phyloP scores from a whole-genome alignment of 2,329 filamentous ascomycete species.

The Penicillium rolfsii region DNA sequence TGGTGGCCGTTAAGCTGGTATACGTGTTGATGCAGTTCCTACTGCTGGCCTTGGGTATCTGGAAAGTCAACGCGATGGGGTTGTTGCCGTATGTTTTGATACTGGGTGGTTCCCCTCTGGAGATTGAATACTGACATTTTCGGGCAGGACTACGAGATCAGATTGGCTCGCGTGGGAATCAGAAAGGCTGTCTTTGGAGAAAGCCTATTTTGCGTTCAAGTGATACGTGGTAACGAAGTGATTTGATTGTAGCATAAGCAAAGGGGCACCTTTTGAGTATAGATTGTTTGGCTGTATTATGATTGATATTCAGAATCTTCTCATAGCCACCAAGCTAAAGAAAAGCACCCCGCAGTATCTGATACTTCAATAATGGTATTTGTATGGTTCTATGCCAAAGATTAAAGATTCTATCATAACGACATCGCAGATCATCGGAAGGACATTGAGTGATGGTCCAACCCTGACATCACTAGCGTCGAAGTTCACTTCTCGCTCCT shows the following conservation, averaged over 20 bases:
- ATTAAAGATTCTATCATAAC: constrained; percentile 3
- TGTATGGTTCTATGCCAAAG: background rate
- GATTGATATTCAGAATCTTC: constrained; percentile 4
- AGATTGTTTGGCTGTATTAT: constrained; percentile 4
- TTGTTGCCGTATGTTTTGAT: constrained; percentile 73
- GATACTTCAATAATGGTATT: background rate
- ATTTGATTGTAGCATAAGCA: constrained; percentile 5
- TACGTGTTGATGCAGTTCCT: constrained; percentile 87
- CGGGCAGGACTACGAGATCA: constrained; percentile 79
- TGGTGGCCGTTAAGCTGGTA: constrained; percentile 81
- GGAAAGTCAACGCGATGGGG: constrained; percentile 97
- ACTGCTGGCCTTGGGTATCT: constrained; percentile 82
- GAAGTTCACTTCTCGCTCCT: constrained; percentile 8
- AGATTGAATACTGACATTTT: constrained; percentile 16
- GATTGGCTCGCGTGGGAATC: constrained; percentile 98
- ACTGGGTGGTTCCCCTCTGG: background rate
- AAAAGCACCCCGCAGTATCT: background rate
- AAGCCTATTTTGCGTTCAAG: constrained; percentile 63
- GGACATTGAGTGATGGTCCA: background rate
- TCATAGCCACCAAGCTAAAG: background rate
- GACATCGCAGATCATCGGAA: background rate
- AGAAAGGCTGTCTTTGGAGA: constrained; percentile 69
- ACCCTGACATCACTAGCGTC: background rate
- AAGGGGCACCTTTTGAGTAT: background rate
- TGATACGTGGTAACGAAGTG: constrained; percentile 23